Base-by-base conservation (phyloP, 805 yeast species). In the Kregervanrija pseudodelftensis region DNA sequence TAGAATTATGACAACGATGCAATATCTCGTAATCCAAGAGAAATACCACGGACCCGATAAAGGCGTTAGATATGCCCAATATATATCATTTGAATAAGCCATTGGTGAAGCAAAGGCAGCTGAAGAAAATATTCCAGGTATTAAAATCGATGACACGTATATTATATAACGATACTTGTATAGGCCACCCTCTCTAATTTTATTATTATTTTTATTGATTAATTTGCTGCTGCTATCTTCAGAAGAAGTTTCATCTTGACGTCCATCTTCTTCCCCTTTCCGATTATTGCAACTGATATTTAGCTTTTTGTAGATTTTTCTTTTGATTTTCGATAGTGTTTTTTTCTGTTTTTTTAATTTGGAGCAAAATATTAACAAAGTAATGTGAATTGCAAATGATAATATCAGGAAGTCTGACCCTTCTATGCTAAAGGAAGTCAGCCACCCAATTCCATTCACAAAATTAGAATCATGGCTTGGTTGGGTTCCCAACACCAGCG, bases 371-470 rank as follows among this genome's bases (percentile, higher is more conserved):
- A 89, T 82, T 30, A 87, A 65, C 37, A 88, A 58, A 28, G 79
- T 86, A 9, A 91, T 83, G 63, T 89, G 96, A 12, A 88, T 64
- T 1, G 96, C 95, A 64, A 89, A 84, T 33, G 82, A 73, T 31
- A 87, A 66, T 42, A 88, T 89, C 13, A 93, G 89, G 33, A 87
- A 58, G 63, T 89, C 97, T 1, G 90, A 88, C 15, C 95, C 95
- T 62, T 86, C 95, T 11, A 85, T 82, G 16, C 87, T 73, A 35
- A 80, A 71, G 3, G 90, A 85, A 1, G 95, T 84, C 62, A 86
- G 80, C 69, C 85, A 88, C 2, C 95, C 96, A 33, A 83, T 73
- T 4, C 79, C 76, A 56, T 80, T 77, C 54, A 82, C 77, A 57
- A 83, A 77, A 30, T 60, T 61, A 2, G 28, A 30, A 38, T 53